Evolutionary conservation across 805 yeast genomes (phyloP), one percentile per base, ranked within the genome.

Genomic region (Pichia ethanolica): DNA sequence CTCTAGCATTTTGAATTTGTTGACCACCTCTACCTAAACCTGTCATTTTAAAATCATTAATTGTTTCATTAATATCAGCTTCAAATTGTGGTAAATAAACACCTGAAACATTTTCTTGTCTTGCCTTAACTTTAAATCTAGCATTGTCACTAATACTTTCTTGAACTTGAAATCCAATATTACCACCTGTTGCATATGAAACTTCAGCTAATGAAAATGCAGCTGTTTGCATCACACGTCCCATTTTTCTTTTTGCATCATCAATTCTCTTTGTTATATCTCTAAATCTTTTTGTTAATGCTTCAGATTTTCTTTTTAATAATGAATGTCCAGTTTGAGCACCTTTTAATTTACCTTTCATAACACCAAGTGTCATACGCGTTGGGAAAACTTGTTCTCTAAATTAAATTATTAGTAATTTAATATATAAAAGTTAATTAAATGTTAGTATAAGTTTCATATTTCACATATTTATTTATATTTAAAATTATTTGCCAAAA

Each of bases 11-110:
- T 68, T 87, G 96, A 48, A 91, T 95, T 67, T 91, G 98, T 70
- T 91, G 98, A 56, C 99, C 98, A 70, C 99, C 99, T 67, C 97
- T 79, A 46, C 99, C 99, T 57, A 91, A 75, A 59, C 99, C 99
- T 5, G 98, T 91, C 80, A 91, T 74, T 67, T 88, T 88, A 75
- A 91, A 91, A 64, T 93, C 99, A 62, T 91, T 91, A 65, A 88
- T 86, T 10, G 81, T 80, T 54, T 86, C 89, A 62, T 89, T 86
- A 53, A 89, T 79, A 57, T 78, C 84, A 30, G 90, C 80, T 61
- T 90, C 97, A 59, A 91, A 93, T 53, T 90, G 89, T 27, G 99
- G 98, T 61, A 91, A 75, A 61, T 83, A 82, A 37, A 91, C 99
- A 70, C 99, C 99, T 55, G 95, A 83, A 40, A 91, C 98, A 69